Percentiles rank a stretch among this genome's conserved stretches.
phyloP scores from a whole-genome alignment of 176 grass and related monocot genomes.

The Panicum miliaceum region DNA sequence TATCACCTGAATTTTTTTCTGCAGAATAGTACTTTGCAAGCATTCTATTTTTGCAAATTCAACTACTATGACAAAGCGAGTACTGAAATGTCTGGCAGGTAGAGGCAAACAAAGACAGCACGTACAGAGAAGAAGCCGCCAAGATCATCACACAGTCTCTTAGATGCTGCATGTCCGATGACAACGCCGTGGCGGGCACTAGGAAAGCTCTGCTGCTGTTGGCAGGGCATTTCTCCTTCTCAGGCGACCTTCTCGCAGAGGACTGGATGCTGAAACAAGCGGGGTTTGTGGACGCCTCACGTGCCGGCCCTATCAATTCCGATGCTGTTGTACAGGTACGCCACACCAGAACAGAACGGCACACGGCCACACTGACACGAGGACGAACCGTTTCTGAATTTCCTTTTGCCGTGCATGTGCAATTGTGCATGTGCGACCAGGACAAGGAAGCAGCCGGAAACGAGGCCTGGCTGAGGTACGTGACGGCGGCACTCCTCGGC shows the following conservation, averaged over 20 bases:
- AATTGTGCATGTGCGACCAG: not conserved
- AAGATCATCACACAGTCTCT: conserved; percentile 45
- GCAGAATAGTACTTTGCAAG: not conserved
- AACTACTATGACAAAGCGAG: not conserved
- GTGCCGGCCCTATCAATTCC: not conserved
- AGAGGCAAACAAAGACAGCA: conserved; percentile 1
- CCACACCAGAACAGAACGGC: not conserved
- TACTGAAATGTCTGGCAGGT: conserved; percentile 32
- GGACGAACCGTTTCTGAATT: not conserved
- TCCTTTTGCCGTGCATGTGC: not conserved
- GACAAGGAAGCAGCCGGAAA: conserved; percentile 33
- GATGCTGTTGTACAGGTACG: conserved; percentile 18
- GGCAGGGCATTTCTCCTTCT: conserved; percentile 61
- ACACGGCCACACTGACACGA: not conserved
- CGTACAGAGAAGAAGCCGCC: conserved; percentile 46
- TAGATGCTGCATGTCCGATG: conserved; percentile 45
- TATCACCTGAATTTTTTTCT: not conserved
- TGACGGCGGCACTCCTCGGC: conserved; percentile 42
- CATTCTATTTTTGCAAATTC: not conserved
- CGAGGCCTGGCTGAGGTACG: conserved; percentile 45
- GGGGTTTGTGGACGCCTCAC: conserved; percentile 32
- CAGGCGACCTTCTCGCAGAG: conserved; percentile 51
- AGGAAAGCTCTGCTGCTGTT: conserved; percentile 59
- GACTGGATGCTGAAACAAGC: conserved; percentile 52
- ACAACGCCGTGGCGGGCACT: conserved; percentile 33